Conservation (phyloP, 2,329 filamentous ascomycete species). For the Falciphora oryzae region DNA sequence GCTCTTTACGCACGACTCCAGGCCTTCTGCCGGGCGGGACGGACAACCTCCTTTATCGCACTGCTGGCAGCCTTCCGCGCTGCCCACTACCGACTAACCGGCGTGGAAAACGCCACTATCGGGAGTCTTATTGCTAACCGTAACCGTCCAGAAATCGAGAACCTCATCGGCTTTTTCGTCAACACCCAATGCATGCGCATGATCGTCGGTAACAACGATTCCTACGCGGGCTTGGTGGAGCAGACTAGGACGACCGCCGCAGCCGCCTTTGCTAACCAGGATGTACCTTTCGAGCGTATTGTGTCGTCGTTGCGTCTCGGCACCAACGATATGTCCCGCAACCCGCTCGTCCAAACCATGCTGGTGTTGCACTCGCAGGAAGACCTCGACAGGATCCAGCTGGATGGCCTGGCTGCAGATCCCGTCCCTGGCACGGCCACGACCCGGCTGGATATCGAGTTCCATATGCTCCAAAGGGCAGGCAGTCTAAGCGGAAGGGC, state of each 20-base stretch:
- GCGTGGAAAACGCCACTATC: background rate
- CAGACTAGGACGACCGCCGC: background rate
- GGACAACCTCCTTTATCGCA: background rate
- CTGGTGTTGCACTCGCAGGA: background rate
- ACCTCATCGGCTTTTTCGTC: slow-evolving; percentile 3
- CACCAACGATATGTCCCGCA: slow-evolving; percentile 3
- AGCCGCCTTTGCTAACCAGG: background rate
- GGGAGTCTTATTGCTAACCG: background rate
- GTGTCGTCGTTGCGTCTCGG: background rate
- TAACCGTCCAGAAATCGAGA: background rate
- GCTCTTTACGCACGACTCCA: background rate
- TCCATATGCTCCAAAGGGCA: background rate
- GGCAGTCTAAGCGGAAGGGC: background rate
- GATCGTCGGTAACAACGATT: background rate
- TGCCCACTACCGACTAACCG: slow-evolving; percentile 1
- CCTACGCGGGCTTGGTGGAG: background rate
- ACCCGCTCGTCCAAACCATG: slow-evolving; percentile 1
- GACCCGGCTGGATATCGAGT: background rate
- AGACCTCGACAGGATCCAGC: background rate
- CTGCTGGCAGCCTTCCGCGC: slow-evolving; percentile 1
- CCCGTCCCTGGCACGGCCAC: background rate
- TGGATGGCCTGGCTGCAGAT: background rate
- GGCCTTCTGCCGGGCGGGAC: background rate
- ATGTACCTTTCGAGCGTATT: slow-evolving; percentile 1
- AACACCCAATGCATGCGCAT: slow-evolving; percentile 1